Percentiles rank a stretch among this genome's conserved stretches.
Evolutionary conservation across 768 basidiomycete genomes (phyloP).

Genomic region (Lepiota venenata): DNA sequence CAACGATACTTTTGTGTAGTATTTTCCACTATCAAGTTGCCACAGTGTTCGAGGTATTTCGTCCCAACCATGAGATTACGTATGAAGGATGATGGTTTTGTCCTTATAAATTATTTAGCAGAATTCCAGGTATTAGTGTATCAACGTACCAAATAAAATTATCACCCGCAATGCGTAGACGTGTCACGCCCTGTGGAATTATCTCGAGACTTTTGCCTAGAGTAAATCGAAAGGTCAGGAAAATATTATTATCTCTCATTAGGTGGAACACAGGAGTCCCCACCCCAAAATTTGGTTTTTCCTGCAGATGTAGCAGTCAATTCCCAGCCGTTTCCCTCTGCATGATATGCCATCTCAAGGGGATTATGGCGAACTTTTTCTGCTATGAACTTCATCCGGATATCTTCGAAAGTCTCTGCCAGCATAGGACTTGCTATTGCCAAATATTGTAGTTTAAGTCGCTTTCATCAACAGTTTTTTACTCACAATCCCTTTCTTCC

Average conservation of each 20-base stretch:
- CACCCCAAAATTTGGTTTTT: conserved; percentile 90
- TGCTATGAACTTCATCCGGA: conserved; percentile 76
- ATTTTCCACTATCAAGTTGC: conserved; percentile 76
- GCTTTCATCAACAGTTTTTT: neutral
- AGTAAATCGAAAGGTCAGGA: neutral
- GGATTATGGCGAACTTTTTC: conserved; percentile 89
- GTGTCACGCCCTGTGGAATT: conserved; percentile 72
- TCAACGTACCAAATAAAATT: conserved; percentile 56
- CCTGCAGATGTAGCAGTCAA: conserved; percentile 74
- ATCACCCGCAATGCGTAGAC: conserved; percentile 64
- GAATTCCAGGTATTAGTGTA: neutral
- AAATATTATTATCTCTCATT: conserved; percentile 6
- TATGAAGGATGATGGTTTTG: conserved; percentile 85
- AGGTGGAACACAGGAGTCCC: conserved; percentile 23
- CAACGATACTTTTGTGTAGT: conserved; percentile 51
- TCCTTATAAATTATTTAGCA: conserved; percentile 42
- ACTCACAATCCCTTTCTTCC: conserved; percentile 88
- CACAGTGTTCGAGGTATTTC: conserved; percentile 86
- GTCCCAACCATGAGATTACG: conserved; percentile 88
- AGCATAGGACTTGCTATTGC: conserved; percentile 78
- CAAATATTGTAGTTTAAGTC: conserved; percentile 2
- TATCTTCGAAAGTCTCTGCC: conserved; percentile 84
- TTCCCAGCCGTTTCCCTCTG: conserved; percentile 77
- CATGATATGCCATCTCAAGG: conserved; percentile 82
- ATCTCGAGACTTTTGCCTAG: conserved; percentile 88